Evolutionary conservation across 2,329 filamentous ascomycete species (phyloP), one percentile per base, ranked within the genome.

Genomic region (Ophiostoma montium): DNA sequence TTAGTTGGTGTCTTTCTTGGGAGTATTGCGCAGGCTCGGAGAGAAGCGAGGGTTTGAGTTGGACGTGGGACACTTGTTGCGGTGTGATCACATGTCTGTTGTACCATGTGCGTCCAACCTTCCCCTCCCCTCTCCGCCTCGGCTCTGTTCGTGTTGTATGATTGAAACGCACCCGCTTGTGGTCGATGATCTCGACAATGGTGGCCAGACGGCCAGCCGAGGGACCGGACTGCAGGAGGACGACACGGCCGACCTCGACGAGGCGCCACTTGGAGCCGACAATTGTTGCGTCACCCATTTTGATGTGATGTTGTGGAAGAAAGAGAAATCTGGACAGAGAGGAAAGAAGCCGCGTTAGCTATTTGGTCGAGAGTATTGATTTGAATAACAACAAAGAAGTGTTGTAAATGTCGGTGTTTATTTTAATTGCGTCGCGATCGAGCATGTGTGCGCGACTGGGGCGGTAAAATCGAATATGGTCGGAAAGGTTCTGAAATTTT

Each of bases 161-260:
- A 18, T 10, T n/a, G 16, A 50, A 52, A 87, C 92, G 69, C 94
- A 98, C 92, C 75, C 92, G 88, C 82, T 95, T 95, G 84, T 98
- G 90, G 76, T 98, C 92, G 75, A 98, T 92, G 72, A 98, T 96
- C 82, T 98, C 90, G 72, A 95, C 88, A 66, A 98, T 90, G 64
- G 82, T 76, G 65, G 89, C 94, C 63, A 96, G 80, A 69, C 86
- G 86, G 75, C 89, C 89, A 61, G 76, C 74, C 75, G 74, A 85
- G 63, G 82, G 81, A 66, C 88, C 84, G 67, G 70, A 71, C 71
- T 86, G 84, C 75, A 96, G 82, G 70, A 94, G 81, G 69, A 95
- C 84, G 67, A 98, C 82, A 69, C 92, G 88, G 82, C 92, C 92
- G 71, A 95, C 86, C 83, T 98, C 89, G 70, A 98, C 89, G 72